Percentiles rank a stretch among this genome's conserved stretches.
phyloP scores from a whole-genome alignment of 768 basidiomycete genomes.

The Cubamyces lactineus region DNA sequence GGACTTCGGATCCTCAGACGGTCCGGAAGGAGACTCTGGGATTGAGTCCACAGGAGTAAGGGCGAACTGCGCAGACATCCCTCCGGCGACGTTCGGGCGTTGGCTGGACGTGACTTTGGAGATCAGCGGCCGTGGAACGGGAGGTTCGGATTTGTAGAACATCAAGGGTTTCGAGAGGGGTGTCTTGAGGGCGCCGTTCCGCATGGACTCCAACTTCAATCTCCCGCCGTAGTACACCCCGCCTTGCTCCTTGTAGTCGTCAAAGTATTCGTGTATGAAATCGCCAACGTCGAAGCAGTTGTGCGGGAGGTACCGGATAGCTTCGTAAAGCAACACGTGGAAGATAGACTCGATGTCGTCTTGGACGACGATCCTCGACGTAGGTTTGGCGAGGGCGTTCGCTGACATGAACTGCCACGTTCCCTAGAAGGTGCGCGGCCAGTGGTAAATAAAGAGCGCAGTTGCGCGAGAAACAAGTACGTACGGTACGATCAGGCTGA shows the following conservation, averaged over 20 bases:
- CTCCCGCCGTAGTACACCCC: not conserved
- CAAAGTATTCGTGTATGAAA: constrained; percentile 13
- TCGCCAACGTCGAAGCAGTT: not conserved
- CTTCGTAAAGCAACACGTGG: constrained; percentile 11
- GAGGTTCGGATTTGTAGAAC: too few species aligned
- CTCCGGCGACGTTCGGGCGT: too few species aligned
- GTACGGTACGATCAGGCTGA: not conserved
- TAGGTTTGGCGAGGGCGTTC: not conserved
- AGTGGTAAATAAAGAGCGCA: not conserved
- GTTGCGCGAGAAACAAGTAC: too few species aligned
- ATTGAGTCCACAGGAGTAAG: too few species aligned
- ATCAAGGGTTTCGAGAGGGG: too few species aligned
- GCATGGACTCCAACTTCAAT: not conserved
- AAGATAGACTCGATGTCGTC: constrained; percentile 20
- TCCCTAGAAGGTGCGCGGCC: not conserved
- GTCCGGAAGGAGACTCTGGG: too few species aligned
- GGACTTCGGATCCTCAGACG: too few species aligned
- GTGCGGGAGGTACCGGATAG: constrained; percentile 8
- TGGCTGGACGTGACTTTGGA: too few species aligned
- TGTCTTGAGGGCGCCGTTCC: not conserved
- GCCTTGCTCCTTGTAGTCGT: not conserved
- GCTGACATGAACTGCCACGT: constrained; percentile 18
- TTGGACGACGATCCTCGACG: constrained; percentile 1
- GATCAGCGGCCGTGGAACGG: too few species aligned
- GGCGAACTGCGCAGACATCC: too few species aligned